Base-by-base conservation (phyloP, 257 asterid genomes). In the Solanum medicagineum region DNA sequence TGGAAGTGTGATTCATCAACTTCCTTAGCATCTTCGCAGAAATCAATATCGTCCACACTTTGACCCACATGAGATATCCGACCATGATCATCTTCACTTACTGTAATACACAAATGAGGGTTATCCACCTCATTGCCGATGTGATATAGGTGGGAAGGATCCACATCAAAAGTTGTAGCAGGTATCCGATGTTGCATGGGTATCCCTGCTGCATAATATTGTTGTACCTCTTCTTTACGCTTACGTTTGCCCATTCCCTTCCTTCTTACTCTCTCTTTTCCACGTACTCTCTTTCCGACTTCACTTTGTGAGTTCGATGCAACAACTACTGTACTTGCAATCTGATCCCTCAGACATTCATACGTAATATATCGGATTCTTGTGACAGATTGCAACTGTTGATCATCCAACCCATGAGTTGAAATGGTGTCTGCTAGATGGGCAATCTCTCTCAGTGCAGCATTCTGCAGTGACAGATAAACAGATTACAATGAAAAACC, bases 261-360 rank as follows among this genome's bases (percentile, higher is more conserved):
- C 90, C 99, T 93, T 86, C 99, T 90, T 82, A 97, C 94, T 87
- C 94, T 90, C 87, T 95, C 97, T 89, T 97, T 97, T 60, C 98
- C 97, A 85, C 98, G 88, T 55, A 75, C 86, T 87, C 84, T 91
- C 89, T 93, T 95, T 10, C 88, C 94, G 10, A 36, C 89, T 59
- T 93, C 97, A 59, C 85, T 85, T 75, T 89, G 94, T 26, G 94
- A 90, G 86, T 88, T 90, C 8, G 89, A 86, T 32, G 83, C 86
- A 49, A 80, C 84, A 26, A 88, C 75, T 26, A 90, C 26, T 0
- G 95, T 83, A 89, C 87, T 87, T 65, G 93, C 91, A 81, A 84
- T 84, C 59, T 92, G 98, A 83, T 94, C 98, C 90, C 96, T 90
- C 88, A 96, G 86, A 89, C 93, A 93, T 70, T 94, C 98, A 55